Evolutionary conservation across 208 protist species (phyloP), one percentile per base, ranked within the genome.

Genomic region (Crithidia expoeki): DNA sequence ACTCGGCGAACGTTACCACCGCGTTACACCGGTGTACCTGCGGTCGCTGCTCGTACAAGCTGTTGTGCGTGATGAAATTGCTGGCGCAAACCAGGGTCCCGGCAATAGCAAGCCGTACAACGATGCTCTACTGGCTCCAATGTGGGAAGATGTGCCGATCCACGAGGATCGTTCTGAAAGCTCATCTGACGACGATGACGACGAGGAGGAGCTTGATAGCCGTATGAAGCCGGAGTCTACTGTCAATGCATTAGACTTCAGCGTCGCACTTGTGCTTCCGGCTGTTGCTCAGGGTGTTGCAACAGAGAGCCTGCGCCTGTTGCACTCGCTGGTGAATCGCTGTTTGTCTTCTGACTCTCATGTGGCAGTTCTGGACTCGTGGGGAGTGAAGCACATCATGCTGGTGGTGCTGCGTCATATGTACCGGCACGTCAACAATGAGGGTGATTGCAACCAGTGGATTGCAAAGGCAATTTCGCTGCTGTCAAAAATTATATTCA

Each of bases 381-480:
- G 86, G 86, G 91, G 91, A 28, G 68, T 94, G n/a, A 79, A 75
- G 44, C 81, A 76, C 11, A 72, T 94, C 11, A 88, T 82, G 32
- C 68, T 62, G 19, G 62, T 88, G 19, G 60, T 96, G 33, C 56
- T 92, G 19, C 65, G 76, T 19, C 83, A 92, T 38, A 66, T 88
- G 44, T 79, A 93, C 47, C 46, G 34, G 17, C 65, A 84, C 21
- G 36, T 59, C 16, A 36, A 16, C 5, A 25, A 17, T 2, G 27
- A 72, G 30, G 30, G 32, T 7, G 68, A 78, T 23, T 56, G 62
- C 59, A 77, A 30, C 28, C 9, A 47, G 17, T 94, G 89, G 89
- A 57, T 94, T 10, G 62, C 59, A 0, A 53, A 46, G 27, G 72
- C 84, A 9, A 74, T 86, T 36, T 69, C 76, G 5, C 64, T 94